phyloP scores from a whole-genome alignment of 2,329 filamentous ascomycete genomes.

The Grosmannia huntii region DNA sequence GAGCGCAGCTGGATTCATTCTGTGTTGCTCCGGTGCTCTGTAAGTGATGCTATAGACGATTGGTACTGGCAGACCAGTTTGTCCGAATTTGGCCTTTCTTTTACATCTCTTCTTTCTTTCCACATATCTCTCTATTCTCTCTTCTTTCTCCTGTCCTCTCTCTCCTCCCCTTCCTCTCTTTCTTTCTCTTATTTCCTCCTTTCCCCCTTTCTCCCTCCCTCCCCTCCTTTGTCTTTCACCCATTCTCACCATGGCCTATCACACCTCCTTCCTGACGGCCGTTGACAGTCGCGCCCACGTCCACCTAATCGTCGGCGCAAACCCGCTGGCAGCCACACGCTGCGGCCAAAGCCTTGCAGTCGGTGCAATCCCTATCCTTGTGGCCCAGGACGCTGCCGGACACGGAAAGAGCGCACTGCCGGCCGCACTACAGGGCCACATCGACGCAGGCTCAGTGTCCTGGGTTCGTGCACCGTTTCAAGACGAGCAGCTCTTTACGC shows the following conservation, averaged over 20 bases:
- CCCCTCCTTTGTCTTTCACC: not conserved
- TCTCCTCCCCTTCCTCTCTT: not conserved
- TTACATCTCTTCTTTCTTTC: not conserved
- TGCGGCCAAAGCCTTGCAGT: slow-evolving; percentile 69
- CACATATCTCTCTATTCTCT: not conserved
- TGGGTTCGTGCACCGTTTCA: slow-evolving; percentile 56
- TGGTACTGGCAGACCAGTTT: not conserved
- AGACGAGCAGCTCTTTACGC: slow-evolving; percentile 56
- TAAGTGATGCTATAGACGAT: too few relatives aligned
- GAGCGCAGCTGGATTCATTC: not conserved
- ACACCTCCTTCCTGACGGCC: slow-evolving; percentile 53
- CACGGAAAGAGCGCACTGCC: slow-evolving; percentile 30
- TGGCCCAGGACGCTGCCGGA: slow-evolving; percentile 46
- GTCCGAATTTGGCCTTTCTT: too few relatives aligned
- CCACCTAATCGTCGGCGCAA: slow-evolving; percentile 78
- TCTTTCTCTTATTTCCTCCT: not conserved
- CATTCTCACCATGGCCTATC: slow-evolving; percentile 3
- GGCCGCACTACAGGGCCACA: slow-evolving; percentile 44
- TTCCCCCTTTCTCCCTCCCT: not conserved
- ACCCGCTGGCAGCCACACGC: slow-evolving; percentile 74
- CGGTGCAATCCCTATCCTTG: slow-evolving; percentile 67
- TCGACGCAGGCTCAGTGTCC: slow-evolving; percentile 52
- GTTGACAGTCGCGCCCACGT: slow-evolving; percentile 57
- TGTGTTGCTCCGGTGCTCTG: too few relatives aligned
- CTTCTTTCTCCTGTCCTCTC: not conserved